Evolutionary conservation across 148 eudicot genomes (phyloP).

Genomic region (Chenopodium album): DNA sequence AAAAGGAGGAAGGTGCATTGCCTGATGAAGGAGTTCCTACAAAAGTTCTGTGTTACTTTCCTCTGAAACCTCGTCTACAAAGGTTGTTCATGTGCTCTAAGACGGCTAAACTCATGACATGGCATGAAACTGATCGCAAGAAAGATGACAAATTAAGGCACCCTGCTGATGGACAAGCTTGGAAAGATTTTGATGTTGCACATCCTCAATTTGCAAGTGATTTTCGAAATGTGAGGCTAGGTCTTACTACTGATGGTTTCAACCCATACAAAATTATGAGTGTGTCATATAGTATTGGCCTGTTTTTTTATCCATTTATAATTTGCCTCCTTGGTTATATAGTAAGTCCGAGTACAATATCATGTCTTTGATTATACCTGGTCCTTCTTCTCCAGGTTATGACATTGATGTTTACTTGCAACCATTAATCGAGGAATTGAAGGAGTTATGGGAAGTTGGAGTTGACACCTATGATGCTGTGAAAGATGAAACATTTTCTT

Average conservation of each 20-base stretch:
- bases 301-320: conserved; percentile 9
- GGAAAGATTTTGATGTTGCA: conserved; percentile 13
- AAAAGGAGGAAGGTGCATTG: background rate
- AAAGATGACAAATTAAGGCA: background rate
- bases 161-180: conserved; percentile 19
- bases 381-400: conserved; percentile 22
- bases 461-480: conserved; percentile 27
- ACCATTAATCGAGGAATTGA: conserved; percentile 29
- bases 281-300: conserved; percentile 22
- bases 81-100: too few species aligned
- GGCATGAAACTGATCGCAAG: too few species aligned
- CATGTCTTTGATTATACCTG: conserved; percentile 26
- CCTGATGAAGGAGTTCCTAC: background rate
- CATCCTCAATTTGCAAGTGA: conserved; percentile 23
- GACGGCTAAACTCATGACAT: too few species aligned
- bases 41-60: too few species aligned
- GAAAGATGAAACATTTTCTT: conserved; percentile 2
- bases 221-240: conserved; percentile 13
- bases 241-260: conserved; percentile 29
- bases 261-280: conserved; percentile 19
- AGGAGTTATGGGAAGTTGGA: conserved; percentile 27
- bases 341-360: conserved; percentile 4
- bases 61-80: too few species aligned
- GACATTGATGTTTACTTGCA: conserved; percentile 28
- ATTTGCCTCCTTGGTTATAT: conserved; percentile 17